Base-by-base conservation (phyloP, 2,329 filamentous ascomycete genomes). In the Fusarium dlaminii region DNA sequence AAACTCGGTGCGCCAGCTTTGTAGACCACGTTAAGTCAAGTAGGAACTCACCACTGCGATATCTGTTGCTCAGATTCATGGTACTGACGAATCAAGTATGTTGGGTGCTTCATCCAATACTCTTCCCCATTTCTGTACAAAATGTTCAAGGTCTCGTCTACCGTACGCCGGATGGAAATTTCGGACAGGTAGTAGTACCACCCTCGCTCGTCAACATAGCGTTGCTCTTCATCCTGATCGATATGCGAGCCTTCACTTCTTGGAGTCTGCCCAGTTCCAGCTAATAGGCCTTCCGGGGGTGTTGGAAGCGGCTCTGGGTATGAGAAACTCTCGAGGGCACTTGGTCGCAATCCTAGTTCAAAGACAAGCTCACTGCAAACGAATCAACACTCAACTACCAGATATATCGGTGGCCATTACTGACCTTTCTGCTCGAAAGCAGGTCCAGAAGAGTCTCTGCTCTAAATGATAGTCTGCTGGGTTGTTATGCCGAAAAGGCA, bases 101-200 rank as follows among this genome's bases (percentile, higher is more conserved):
- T 17, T 4, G 63, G 55, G 15, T 72, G 57, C 8, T 51, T 54
- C 14, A 73, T 45, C 70, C 68, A 73, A 40, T 59, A 46, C 27
- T 68, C 55, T 40, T 72, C 63, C 4, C 63, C 70, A 9, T 58
- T 49, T 32, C 51, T 48, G 29, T 63, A 68, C 17, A 72, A 27
- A 22, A 64, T 39, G 24, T 40, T 43, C 3, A 73, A 40, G 12
- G 55, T 72, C 30, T 61, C 68, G 12, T 79, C 74, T 3, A 78
- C 62, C 10, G 74, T 77, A 11, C 70, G 62, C 4, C 75, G 61
- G 3, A 78, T 46, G 4, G 73, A 78, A 18, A 78, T 77, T 30
- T 77, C 69, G 5, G 75, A 70, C 0, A 77, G 48, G 45, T 77
- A 77, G 37, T 64, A 77, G 39, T 64, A 77, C 76, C 76, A 78